Conservation (phyloP, 164 flowering plant genomes). For the Liquidambar formosana region DNA sequence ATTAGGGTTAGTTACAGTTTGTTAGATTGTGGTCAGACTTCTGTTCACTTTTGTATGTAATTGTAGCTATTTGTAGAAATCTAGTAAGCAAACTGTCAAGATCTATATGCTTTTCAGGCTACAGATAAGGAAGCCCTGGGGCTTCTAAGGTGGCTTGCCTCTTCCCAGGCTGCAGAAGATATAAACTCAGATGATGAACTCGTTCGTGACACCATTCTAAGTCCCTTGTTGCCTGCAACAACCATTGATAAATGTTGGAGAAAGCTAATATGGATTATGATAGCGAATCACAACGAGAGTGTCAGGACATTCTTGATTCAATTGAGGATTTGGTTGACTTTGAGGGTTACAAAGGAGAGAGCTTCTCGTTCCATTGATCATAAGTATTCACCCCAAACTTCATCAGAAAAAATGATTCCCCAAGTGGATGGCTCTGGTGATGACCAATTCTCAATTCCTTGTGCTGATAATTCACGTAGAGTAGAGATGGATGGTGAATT, state of each 20-base stretch:
- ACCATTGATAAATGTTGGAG: slow-evolving; percentile 67
- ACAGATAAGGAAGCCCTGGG: slow-evolving; percentile 63
- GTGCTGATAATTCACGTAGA: slow-evolving; percentile 28
- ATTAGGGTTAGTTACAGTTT: too few species aligned
- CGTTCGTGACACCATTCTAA: slow-evolving; percentile 62
- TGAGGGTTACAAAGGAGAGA: slow-evolving; percentile 28
- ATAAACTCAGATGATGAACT: slow-evolving; percentile 88
- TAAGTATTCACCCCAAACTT: slow-evolving; percentile 13
- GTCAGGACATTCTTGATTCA: slow-evolving; percentile 97
- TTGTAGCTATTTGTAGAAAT: too few species aligned
- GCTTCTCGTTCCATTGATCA: slow-evolving; percentile 15
- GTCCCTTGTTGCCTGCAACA: slow-evolving; percentile 66
- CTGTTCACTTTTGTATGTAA: too few species aligned
- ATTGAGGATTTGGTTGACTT: slow-evolving; percentile 37
- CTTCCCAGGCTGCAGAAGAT: slow-evolving; percentile 89
- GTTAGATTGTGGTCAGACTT: too few species aligned
- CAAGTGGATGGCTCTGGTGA: slow-evolving; percentile 70
- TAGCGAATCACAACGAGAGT: slow-evolving; percentile 85
- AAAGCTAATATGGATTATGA: slow-evolving; percentile 74
- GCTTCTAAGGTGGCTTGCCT: slow-evolving; percentile 90
- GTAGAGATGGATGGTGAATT: slow-evolving; percentile 22
- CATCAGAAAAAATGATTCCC: slow-evolving; percentile 38
- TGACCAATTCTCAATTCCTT: slow-evolving; percentile 30
- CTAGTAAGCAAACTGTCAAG: too few species aligned
- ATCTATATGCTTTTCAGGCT: slow-evolving; percentile 34